Percentiles rank a stretch among this genome's conserved stretches.
Evolutionary conservation across 1,284 basidiomycete species (phyloP).

Genomic region (Apiotrichum veenhuisii): DNA sequence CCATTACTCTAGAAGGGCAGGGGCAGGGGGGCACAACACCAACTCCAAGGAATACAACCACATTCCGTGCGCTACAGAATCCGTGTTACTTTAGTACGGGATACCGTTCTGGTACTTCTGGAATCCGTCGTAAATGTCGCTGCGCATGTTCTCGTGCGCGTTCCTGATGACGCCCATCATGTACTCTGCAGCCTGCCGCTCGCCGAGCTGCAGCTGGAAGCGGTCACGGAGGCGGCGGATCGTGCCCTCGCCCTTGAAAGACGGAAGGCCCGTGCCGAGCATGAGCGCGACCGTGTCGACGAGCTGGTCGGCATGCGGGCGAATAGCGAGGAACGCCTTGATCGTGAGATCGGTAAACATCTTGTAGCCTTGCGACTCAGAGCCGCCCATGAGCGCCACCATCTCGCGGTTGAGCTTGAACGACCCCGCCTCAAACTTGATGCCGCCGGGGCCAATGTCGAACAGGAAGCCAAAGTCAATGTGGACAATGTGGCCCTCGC

Average conservation of each 20-base stretch:
- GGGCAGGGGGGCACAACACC: not conserved
- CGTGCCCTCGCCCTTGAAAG: constrained; percentile 92
- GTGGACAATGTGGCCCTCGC: constrained; percentile 91
- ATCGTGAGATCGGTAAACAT: constrained; percentile 91
- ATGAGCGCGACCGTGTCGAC: constrained; percentile 85
- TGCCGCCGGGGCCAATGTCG: constrained; percentile 73
- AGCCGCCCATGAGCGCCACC: constrained; percentile 95
- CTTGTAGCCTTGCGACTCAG: constrained; percentile 85
- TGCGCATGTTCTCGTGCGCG: constrained; percentile 90
- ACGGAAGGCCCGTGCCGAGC: constrained; percentile 90
- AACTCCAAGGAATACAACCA: not conserved
- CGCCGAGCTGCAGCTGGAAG: constrained; percentile 76
- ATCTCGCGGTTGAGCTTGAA: constrained; percentile 99
- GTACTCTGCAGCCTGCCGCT: constrained; percentile 86
- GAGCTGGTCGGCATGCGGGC: constrained; percentile 85
- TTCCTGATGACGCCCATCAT: constrained; percentile 86
- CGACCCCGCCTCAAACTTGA: constrained; percentile 94
- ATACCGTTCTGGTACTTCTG: constrained; percentile 49
- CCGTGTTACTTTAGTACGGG: constrained; percentile 37
- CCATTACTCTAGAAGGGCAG: constrained; percentile 11
- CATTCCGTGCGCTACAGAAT: not conserved
- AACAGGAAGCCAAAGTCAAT: constrained; percentile 97
- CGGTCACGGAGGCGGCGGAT: constrained; percentile 82
- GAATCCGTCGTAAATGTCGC: constrained; percentile 86
- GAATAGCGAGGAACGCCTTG: constrained; percentile 92